Evolutionary conservation across 768 basidiomycete species (phyloP), one percentile per base, ranked within the genome.

Genomic region (Tricholoma flavovirens): DNA sequence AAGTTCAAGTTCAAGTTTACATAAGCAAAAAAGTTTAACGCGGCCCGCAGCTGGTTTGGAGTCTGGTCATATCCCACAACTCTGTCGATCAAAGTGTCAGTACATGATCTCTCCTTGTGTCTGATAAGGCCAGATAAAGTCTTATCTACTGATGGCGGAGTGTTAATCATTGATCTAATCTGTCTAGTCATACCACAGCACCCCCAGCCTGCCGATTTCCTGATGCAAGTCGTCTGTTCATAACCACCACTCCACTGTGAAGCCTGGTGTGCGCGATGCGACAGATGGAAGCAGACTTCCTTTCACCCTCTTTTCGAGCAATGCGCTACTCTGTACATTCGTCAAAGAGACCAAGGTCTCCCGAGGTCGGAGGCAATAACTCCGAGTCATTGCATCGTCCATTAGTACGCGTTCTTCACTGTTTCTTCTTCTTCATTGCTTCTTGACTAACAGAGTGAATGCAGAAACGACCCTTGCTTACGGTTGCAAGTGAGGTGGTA

Each of bases 291-390:
- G 64, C 84, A 54, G 80, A 83, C 71, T 76, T 80, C 68, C 77
- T 78, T 33, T 73, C 79, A 15, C 69, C 75, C 29, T 62, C 74
- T n/a, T 74, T 77, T 60, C 72, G 71, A 60, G 65, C 64, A 38
- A 66, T 66, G 50, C 75, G 71, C 57, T 65, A 74, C 21, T 55
- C 52, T 22, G 52, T 22, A 17, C 17, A n/a, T n/a, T 69, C 66
- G 43, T 40, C 71, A 26, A 87, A 87, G 64, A 78, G 87, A 56
- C 70, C 83, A 3, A 83, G 85, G 59, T 88, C 86, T 2, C 86
- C 84, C 5, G 78, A 80, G 12, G 71, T 68, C 32, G 71, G 73
- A 17, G 46, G 49, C 38, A 57, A 58, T 21, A 70, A 68, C 53
- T 72, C n/a, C n/a, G n/a, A n/a, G n/a, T n/a, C 76, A 11, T 61